Conservation (phyloP, 2,329 filamentous ascomycete genomes). For the Microdochium nivale region DNA sequence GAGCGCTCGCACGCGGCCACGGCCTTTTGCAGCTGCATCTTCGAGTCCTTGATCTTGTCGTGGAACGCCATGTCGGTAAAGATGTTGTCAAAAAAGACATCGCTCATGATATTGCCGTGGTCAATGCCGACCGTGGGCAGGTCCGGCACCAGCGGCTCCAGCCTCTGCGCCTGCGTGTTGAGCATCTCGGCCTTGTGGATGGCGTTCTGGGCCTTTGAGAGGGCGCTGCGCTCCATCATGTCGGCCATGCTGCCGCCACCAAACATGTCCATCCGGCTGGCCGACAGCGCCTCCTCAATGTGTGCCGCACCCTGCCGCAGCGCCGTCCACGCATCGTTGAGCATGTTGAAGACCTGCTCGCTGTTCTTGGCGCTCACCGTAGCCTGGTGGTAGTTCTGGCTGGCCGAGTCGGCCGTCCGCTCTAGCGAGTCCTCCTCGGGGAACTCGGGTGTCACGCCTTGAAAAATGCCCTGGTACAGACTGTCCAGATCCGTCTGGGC, state of each 20-base stretch:
- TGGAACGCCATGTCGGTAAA: constrained; percentile 44
- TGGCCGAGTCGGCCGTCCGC: constrained; percentile 20
- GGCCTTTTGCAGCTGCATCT: constrained; percentile 25
- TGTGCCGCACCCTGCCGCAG: background rate
- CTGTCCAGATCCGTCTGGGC: constrained; percentile 38
- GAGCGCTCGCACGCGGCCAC: constrained; percentile 21
- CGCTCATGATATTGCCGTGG: constrained; percentile 35
- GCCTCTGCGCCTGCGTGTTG: constrained; percentile 28
- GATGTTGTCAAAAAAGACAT: constrained; percentile 48
- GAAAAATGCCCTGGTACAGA: constrained; percentile 45
- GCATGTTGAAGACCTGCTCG: constrained; percentile 27
- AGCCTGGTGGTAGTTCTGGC: constrained; percentile 26
- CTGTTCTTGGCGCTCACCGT: constrained; percentile 28
- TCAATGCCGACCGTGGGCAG: constrained; percentile 34
- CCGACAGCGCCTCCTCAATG: constrained; percentile 18
- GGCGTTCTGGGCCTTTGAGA: constrained; percentile 35
- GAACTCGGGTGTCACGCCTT: constrained; percentile 40
- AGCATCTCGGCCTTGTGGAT: constrained; percentile 30
- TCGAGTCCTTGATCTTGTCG: constrained; percentile 37
- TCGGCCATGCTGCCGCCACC: constrained; percentile 36
- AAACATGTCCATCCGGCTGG: constrained; percentile 34
- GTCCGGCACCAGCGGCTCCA: constrained; percentile 26
- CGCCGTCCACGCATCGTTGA: constrained; percentile 21
- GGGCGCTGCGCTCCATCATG: constrained; percentile 44
- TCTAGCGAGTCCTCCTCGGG: constrained; percentile 44